Conservation (phyloP, 2,329 filamentous ascomycete species). For the Ascochyta lentis region DNA sequence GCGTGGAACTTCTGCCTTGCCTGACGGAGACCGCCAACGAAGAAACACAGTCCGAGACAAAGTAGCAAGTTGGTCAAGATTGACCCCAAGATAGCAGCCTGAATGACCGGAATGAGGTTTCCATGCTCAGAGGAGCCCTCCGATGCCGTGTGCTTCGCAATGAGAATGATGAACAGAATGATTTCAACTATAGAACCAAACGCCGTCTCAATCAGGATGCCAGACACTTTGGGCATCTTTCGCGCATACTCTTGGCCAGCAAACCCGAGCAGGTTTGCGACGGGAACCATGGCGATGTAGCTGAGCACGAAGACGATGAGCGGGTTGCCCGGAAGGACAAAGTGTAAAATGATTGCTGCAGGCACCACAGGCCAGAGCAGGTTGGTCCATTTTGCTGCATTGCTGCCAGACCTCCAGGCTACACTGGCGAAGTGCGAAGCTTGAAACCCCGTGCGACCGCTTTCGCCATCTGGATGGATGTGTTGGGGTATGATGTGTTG, state of each 20-base stretch:
- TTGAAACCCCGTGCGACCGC: constrained; percentile 70
- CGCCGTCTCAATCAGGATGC: constrained; percentile 64
- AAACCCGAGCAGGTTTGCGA: constrained; percentile 76
- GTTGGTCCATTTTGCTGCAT: constrained; percentile 70
- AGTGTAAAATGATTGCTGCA: constrained; percentile 68
- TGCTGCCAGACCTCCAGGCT: constrained; percentile 68
- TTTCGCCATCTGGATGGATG: constrained; percentile 66
- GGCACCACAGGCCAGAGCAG: constrained; percentile 78
- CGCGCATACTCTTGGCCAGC: constrained; percentile 73
- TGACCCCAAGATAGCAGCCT: constrained; percentile 83
- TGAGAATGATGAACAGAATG: constrained; percentile 77
- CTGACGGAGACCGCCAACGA: constrained; percentile 73
- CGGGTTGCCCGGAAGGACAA: constrained; percentile 60
- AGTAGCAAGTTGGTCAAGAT: constrained; percentile 81
- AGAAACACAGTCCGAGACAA: constrained; percentile 81
- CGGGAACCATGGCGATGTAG: constrained; percentile 78
- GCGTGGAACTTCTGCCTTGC: constrained; percentile 76
- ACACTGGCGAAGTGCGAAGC: constrained; percentile 68
- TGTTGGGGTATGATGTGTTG: constrained; percentile 38
- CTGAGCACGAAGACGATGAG: constrained; percentile 71
- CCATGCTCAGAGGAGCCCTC: constrained; percentile 48
- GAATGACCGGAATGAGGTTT: constrained; percentile 68
- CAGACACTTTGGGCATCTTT: constrained; percentile 76
- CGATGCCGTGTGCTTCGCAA: constrained; percentile 58
- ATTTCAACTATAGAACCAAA: constrained; percentile 80